Conservation (phyloP, 805 yeast species). For the Saccharomyces mikatae region DNA sequence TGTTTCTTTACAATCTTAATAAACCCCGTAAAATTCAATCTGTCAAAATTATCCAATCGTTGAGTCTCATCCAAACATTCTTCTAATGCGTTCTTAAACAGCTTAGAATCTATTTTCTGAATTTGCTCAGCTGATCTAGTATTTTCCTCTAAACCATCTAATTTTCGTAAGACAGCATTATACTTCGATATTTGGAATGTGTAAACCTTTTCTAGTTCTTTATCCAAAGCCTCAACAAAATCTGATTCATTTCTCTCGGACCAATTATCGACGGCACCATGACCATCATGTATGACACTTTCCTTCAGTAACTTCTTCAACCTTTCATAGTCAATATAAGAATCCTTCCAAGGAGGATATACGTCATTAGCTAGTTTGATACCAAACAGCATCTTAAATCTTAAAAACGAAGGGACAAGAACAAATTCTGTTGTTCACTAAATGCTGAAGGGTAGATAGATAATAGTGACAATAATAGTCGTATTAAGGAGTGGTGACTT, state of each 20-base stretch:
- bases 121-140: conserved; percentile 37
- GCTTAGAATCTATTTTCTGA: conserved; percentile 45
- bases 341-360: conserved; percentile 80
- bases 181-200: conserved; percentile 62
- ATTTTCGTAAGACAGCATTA: conserved; percentile 54
- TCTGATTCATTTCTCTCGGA: conserved; percentile 61
- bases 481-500: background rate
- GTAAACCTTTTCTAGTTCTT: conserved; percentile 69
- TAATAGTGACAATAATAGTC: background rate
- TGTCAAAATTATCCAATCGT: conserved; percentile 80
- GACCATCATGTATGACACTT: conserved; percentile 37
- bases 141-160: conserved; percentile 54
- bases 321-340: conserved; percentile 58
- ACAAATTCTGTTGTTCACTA: background rate
- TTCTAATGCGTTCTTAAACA: conserved; percentile 65
- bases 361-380: conserved; percentile 72
- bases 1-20: conserved; percentile 92
- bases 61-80: conserved; percentile 65
- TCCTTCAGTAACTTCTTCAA: conserved; percentile 66
- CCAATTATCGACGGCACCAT: conserved; percentile 38
- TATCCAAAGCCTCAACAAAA: conserved; percentile 60
- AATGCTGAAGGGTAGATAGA: background rate
- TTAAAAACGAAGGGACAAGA: background rate
- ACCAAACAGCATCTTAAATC: conserved; percentile 65
- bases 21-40: conserved; percentile 92